Conservation (phyloP, 805 yeast genomes). For the Ogataea degrootiae region DNA sequence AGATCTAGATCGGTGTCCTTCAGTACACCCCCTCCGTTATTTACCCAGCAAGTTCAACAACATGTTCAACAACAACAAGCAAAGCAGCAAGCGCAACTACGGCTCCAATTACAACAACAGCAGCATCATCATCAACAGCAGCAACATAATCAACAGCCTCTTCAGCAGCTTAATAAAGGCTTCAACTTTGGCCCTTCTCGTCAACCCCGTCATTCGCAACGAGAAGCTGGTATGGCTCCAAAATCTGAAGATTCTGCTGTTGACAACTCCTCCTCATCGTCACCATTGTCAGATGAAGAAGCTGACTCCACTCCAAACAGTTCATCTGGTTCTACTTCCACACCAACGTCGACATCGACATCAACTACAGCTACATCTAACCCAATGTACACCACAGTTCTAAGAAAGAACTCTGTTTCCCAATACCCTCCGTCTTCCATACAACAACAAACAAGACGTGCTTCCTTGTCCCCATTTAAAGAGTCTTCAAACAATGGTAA, state of each 20-base stretch:
- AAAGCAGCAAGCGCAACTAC: not conserved
- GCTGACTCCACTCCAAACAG: not conserved
- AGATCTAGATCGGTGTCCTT: conserved; percentile 16
- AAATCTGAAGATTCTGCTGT: too few species aligned
- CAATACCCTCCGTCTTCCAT: conserved; percentile 37
- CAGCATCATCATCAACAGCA: conserved; percentile 1
- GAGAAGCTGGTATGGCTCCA: too few species aligned
- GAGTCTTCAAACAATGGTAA: not conserved
- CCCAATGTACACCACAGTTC: conserved; percentile 16
- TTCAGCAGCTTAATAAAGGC: conserved; percentile 2
- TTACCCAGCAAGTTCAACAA: conserved; percentile 10
- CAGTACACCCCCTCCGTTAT: conserved; percentile 13
- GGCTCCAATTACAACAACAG: not conserved
- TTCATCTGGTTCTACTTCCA: not conserved
- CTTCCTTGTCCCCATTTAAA: conserved; percentile 10
- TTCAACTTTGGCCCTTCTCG: not conserved
- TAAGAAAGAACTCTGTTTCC: conserved; percentile 39
- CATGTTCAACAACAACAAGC: conserved; percentile 5
- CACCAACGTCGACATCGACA: conserved; percentile 9
- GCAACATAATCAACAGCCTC: conserved; percentile 7
- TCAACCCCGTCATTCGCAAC: not conserved
- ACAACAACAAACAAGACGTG: conserved; percentile 15
- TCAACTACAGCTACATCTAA: conserved; percentile 4
- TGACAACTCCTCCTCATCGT: too few species aligned
- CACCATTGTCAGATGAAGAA: not conserved